Conservation (phyloP, 768 basidiomycete species). For the Boletus sp. region DNA sequence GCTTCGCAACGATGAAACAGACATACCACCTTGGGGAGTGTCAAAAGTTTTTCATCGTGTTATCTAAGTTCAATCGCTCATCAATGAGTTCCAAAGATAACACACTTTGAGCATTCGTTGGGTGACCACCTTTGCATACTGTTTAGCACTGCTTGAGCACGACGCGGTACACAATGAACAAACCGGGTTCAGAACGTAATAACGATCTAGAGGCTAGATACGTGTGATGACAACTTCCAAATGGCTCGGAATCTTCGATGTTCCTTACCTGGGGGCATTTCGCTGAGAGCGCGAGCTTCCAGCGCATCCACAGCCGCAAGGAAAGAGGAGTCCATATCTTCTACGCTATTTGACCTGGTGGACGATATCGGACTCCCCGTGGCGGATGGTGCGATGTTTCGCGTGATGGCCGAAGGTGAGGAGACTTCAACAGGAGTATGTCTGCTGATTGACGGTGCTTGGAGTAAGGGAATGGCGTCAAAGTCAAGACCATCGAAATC, state of each 20-base stretch:
- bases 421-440: neutral
- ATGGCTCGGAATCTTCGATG: neutral
- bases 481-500: slow-evolving; percentile 51
- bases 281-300: slow-evolving; percentile 35
- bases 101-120: slow-evolving; percentile 5
- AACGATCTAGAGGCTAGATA: neutral
- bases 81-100: neutral
- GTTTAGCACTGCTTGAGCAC: neutral
- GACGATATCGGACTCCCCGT: slow-evolving; percentile 15
- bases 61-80: neutral
- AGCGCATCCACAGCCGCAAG: slow-evolving; percentile 45
- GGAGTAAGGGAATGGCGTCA: slow-evolving; percentile 37
- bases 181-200: slow-evolving; percentile 1
- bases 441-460: slow-evolving; percentile 8
- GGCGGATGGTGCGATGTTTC: neutral
- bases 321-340: slow-evolving; percentile 26
- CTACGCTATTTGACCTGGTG: slow-evolving; percentile 1
- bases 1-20: neutral
- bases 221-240: neutral
- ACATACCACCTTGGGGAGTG: slow-evolving; percentile 20
- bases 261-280: slow-evolving; percentile 11
- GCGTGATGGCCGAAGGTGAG: neutral
- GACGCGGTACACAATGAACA: neutral
- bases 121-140: slow-evolving; percentile 6
- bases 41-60: neutral